Percentiles rank a stretch among this genome's conserved stretches.
Evolutionary conservation across 176 grass and related monocot species (phyloP).

Genomic region (Ensete glaucum): DNA sequence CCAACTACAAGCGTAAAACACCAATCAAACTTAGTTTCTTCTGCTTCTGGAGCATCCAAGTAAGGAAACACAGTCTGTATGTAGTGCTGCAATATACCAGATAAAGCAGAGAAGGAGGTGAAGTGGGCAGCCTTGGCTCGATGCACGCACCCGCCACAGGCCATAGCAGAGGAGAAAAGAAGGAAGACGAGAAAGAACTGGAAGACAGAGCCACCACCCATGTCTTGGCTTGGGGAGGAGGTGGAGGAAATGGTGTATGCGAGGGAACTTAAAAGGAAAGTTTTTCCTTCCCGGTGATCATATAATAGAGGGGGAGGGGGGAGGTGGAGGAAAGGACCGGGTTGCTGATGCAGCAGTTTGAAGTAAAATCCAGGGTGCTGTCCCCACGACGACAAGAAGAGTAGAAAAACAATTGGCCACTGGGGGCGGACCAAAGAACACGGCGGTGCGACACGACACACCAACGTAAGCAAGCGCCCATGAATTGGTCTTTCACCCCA

Average conservation of each 20-base stretch:
- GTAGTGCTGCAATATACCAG: conserved; percentile 26
- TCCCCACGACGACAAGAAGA: too few species aligned
- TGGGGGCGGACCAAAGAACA: too few species aligned
- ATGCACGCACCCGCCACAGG: conserved; percentile 66
- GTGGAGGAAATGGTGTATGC: background rate
- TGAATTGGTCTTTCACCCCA: too few species aligned
- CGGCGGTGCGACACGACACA: too few species aligned
- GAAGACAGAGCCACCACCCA: background rate
- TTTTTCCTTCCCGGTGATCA: background rate
- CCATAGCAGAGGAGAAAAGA: conserved; percentile 30
- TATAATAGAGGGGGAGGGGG: background rate
- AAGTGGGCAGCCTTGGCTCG: conserved; percentile 37
- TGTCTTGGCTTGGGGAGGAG: background rate
- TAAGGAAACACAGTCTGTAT: background rate
- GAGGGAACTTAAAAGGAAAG: background rate
- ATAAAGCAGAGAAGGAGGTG: conserved; percentile 28
- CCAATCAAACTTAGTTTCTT: background rate
- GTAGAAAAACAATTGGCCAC: too few species aligned
- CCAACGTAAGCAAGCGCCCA: too few species aligned
- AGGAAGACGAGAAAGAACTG: conserved; percentile 12
- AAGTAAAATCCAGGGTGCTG: too few species aligned
- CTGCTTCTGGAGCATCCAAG: background rate
- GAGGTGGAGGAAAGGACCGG: too few species aligned
- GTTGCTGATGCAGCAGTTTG: too few species aligned
- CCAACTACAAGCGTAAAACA: conserved; percentile 33